Evolutionary conservation across 1,139 yeast species (phyloP).

Genomic region (Protomyces pachydermus): DNA sequence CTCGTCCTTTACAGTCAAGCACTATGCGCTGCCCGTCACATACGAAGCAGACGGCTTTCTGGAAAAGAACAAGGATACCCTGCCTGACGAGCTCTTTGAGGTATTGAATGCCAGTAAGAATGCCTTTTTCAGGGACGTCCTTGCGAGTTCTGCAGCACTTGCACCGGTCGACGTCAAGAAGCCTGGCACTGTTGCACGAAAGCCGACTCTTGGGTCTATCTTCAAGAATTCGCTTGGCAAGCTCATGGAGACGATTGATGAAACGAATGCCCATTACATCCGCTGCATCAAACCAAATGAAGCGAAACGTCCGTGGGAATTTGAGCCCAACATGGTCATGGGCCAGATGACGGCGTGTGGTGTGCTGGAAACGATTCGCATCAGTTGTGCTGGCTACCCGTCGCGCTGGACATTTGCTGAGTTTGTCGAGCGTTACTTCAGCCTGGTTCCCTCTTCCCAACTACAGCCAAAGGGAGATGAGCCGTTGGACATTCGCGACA

Average conservation of each 20-base stretch:
- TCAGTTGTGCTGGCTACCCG: slow-evolving; percentile 97
- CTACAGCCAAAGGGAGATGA: slow-evolving; percentile 47
- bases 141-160: slow-evolving; percentile 60
- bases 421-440: slow-evolving; percentile 83
- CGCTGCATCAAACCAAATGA: slow-evolving; percentile 98
- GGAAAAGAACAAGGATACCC: slow-evolving; percentile 95
- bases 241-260: slow-evolving; percentile 84
- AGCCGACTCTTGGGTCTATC: slow-evolving; percentile 92
- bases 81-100: slow-evolving; percentile 90
- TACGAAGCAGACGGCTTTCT: slow-evolving; percentile 93
- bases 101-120: slow-evolving; percentile 69
- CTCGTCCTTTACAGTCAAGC: slow-evolving; percentile 82
- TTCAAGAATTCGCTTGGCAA: slow-evolving; percentile 90
- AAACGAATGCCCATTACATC: slow-evolving; percentile 93
- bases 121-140: slow-evolving; percentile 56
- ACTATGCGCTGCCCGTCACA: slow-evolving; percentile 89
- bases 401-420: slow-evolving; percentile 94
- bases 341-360: slow-evolving; percentile 97
- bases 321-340: slow-evolving; percentile 90
- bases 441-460: slow-evolving; percentile 64
- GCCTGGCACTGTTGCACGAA: slow-evolving; percentile 52
- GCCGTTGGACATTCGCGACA: slow-evolving; percentile 26
- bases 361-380: slow-evolving; percentile 91
- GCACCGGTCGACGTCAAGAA: slow-evolving; percentile 38
- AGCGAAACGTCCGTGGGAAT: slow-evolving; percentile 89